Conservation (phyloP, 2,329 filamentous ascomycete genomes). For the Sporothrix inflata region DNA sequence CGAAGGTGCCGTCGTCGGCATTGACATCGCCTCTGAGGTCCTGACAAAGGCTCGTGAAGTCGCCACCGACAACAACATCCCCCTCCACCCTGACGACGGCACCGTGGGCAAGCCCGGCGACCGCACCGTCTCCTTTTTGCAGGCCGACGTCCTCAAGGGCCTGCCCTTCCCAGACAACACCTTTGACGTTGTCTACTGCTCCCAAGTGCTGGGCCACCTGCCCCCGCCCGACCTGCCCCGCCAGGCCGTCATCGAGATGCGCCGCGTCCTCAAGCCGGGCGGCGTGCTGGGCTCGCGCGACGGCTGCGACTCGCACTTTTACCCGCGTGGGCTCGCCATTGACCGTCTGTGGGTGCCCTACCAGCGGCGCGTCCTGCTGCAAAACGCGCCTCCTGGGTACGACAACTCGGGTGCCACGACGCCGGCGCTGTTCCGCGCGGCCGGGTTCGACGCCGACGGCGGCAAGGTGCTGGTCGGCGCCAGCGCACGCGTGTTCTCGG, state of each 20-base stretch:
- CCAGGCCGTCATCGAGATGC: constrained; percentile 46
- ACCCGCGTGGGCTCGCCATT: constrained; percentile 36
- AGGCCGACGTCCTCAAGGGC: constrained; percentile 42
- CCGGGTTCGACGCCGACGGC: constrained; percentile 39
- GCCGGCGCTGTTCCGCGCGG: constrained; percentile 40
- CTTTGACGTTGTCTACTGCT: constrained; percentile 50
- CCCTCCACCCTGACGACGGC: constrained; percentile 32
- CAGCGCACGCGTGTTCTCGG: constrained; percentile 38
- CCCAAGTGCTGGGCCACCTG: constrained; percentile 50
- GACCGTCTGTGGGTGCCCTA: constrained; percentile 40
- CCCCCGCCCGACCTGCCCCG: constrained; percentile 38
- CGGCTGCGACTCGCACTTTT: constrained; percentile 40
- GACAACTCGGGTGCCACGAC: constrained; percentile 35
- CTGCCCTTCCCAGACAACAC: constrained; percentile 46
- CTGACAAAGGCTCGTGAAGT: constrained; percentile 34
- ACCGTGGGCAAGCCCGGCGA: constrained; percentile 12
- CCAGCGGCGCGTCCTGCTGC: constrained; percentile 32
- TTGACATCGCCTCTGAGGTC: constrained; percentile 44
- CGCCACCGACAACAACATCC: constrained; percentile 31
- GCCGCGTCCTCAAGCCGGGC: constrained; percentile 48
- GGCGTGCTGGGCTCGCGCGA: constrained; percentile 46
- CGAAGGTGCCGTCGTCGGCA: constrained; percentile 45
- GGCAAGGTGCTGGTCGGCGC: constrained; percentile 40
- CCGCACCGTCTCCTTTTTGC: constrained; percentile 36
- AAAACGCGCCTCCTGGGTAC: constrained; percentile 26